Percentiles rank a stretch among this genome's conserved stretches.
Conservation (phyloP, 441 rosid species). For the Arabidopsis lyrata region DNA sequence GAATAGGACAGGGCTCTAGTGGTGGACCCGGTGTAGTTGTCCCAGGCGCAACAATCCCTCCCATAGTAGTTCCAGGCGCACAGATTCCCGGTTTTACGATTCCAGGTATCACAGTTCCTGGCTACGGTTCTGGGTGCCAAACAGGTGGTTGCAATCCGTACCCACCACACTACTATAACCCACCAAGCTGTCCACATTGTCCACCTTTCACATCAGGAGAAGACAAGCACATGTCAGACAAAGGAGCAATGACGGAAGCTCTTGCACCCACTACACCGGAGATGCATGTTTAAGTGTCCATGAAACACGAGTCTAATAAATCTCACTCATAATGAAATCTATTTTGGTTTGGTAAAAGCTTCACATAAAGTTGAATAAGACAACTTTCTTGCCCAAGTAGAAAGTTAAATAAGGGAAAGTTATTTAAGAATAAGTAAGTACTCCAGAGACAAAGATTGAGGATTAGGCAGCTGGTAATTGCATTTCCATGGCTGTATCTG, state of each 20-base stretch:
- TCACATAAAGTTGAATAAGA: conserved; percentile 36
- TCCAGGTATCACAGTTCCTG: conserved; percentile 43
- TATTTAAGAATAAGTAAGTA: not conserved
- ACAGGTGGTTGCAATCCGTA: conserved; percentile 34
- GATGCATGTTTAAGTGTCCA: conserved; percentile 38
- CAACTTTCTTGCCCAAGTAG: conserved; percentile 16
- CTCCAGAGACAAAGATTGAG: conserved; percentile 7
- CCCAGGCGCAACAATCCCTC: conserved; percentile 44
- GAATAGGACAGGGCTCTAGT: conserved; percentile 33
- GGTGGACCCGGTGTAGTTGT: conserved; percentile 33
- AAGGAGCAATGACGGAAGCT: conserved; percentile 40
- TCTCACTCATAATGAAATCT: conserved; percentile 25
- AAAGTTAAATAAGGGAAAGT: conserved; percentile 36
- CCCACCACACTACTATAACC: conserved; percentile 30
- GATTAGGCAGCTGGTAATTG: conserved; percentile 3
- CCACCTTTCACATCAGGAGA: conserved; percentile 23
- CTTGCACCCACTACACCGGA: conserved; percentile 34
- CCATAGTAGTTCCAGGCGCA: conserved; percentile 42
- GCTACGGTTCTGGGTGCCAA: conserved; percentile 40
- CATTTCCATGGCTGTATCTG: conserved; percentile 21
- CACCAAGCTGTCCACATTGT: conserved; percentile 41
- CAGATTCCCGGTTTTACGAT: conserved; percentile 43
- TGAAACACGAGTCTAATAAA: conserved; percentile 31
- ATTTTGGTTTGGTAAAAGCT: conserved; percentile 33
- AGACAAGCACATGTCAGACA: conserved; percentile 29